phyloP scores from a whole-genome alignment of 768 basidiomycete genomes.

The Russula dissimulans region DNA sequence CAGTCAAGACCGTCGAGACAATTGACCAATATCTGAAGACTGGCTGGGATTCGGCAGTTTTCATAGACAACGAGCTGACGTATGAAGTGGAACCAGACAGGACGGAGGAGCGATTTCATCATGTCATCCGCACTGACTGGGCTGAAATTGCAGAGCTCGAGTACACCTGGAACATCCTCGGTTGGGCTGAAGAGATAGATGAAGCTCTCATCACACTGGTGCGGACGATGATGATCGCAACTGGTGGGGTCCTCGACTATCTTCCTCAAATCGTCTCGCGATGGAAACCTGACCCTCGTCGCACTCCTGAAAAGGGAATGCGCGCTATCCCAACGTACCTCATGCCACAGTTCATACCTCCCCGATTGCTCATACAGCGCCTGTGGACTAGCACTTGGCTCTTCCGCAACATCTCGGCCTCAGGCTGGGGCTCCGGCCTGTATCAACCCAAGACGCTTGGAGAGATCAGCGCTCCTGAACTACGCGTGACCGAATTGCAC shows the following conservation, averaged over 20 bases:
- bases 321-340: background rate
- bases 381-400: conserved; percentile 6
- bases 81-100: conserved; percentile 8
- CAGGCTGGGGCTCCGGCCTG: background rate
- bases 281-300: conserved; percentile 4
- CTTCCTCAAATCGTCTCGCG: conserved; percentile 1
- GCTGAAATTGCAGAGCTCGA: conserved; percentile 1
- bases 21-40: conserved; percentile 8
- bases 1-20: background rate
- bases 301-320: background rate
- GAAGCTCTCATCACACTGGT: background rate
- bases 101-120: conserved; percentile 1
- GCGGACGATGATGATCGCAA: background rate
- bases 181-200: conserved; percentile 11
- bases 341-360: conserved; percentile 11
- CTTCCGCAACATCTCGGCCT: conserved; percentile 1
- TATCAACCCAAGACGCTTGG: background rate
- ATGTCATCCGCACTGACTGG: background rate
- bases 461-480: conserved; percentile 5
- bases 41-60: background rate
- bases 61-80: background rate
- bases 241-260: conserved; percentile 7
- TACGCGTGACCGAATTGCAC: background rate
- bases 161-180: conserved; percentile 9
- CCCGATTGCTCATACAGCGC: conserved; percentile 2